Base-by-base conservation (phyloP, 345 rosid species). In the Xanthoceras sorbifolium region DNA sequence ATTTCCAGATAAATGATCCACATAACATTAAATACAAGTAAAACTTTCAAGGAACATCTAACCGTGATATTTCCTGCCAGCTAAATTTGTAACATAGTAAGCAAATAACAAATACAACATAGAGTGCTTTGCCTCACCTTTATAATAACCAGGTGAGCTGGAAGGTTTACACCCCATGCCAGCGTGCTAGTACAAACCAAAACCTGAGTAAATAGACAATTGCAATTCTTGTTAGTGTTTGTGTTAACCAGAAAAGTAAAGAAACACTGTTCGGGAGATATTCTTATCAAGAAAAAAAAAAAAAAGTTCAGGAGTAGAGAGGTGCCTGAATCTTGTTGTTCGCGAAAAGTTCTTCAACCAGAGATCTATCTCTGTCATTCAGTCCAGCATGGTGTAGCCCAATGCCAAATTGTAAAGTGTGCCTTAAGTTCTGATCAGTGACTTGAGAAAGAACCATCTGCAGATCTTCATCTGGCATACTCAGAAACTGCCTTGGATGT, bases 111-210 rank as follows among this genome's bases (percentile, higher is more conserved):
- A 44, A 50, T 50, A 69, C 59, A 77, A 31, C 64, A 78, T 59
- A 55, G 42, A 40, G 69, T 44, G 59, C 36, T 79, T 67, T 50
- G 12, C 20, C 82, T 75, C 76, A 95, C 99, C 98, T 95, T 95
- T 81, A 93, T 93, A 77, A 95, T 95, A 78, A 95, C 99, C 77
- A 95, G 86, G 88, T 95, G 97, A 70, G 99, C 99, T 60, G 99
- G 99, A 80, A 93, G 90, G 79, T 95, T 95, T 79, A 95, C 98
- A 67, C 98, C 99, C 98, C 99, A 95, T 46, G 99, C 98, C 76
- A 93, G 83, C 31, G 99, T 95, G 84, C 98, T 95, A 74, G 99
- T 95, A 79, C 96, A 92, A 78, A 95, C 94, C 89, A 95, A 84
- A 57, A 95, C 98, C 99, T 95, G 74, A 36, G 8, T 31, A 62